Evolutionary conservation across 192 early-diverging fungal species (phyloP), one percentile per base, ranked within the genome.

Genomic region (Backusella mclennaniae): DNA sequence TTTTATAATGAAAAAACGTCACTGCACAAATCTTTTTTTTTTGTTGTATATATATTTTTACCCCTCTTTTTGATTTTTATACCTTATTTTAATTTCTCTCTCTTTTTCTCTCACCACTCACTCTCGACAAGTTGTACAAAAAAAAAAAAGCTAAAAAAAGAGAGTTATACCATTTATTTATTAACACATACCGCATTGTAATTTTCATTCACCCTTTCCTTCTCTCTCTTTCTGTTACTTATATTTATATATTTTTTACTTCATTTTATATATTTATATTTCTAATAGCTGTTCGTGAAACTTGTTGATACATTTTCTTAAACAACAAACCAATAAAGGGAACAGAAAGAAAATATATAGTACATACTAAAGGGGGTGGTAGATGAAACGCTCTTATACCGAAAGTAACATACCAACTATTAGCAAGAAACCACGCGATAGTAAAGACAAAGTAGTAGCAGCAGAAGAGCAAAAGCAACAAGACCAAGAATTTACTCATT

Each of bases 391-490:
- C 29, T 49, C 70, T 49, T 71, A 29, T 71, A 39, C 70, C 15
- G 44, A 29, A 71, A 29, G 31, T 49, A 71, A 44, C 23, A 44
- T 29, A 71, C 70, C 70, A 23, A 71, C 42, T 71, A 46, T 71
- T 42, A 71, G 42, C 41, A 71, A 71, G 70, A 71, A 71, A 31
- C 21, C 42, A 44, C 70, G 70, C 42, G 70, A 71, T 71, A 71
- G 67, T 68, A 68, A 36, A 35, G 67, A 71, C 39, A 23, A 49
- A 71, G 42, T 6, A 26, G 26, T 46, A 46, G 29, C 3, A 67
- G 12, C 23, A 41, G 9, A 39, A 71, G 11, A 44, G 6, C 69
- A 71, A 42, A 39, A 44, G 68, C 33, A 69, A n/a, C 31, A 39
- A 69, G 11, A 67, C 23, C 66, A 35, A 68, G 33, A 36, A 68